Base-by-base conservation (phyloP, 139 green algal genomes). In the Ettlia oleoabundans region DNA sequence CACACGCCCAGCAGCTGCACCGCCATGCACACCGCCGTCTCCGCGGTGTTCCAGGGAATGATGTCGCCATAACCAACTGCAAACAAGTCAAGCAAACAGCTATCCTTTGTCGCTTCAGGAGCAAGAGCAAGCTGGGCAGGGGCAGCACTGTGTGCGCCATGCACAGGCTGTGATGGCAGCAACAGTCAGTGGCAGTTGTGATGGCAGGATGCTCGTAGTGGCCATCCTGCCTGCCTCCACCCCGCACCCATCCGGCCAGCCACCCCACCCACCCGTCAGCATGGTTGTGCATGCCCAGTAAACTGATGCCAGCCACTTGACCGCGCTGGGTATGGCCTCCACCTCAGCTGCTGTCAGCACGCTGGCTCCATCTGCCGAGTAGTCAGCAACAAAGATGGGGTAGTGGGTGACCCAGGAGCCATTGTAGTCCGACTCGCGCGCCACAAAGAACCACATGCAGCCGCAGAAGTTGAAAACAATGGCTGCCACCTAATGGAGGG, bases 1-100 rank as follows among this genome's bases (percentile, higher is more conserved):
- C 51, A 64, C 38, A 77, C 52, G 70, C 70, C 70, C 70, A 77
- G 42, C 42, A 77, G 42, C 70, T 77, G 42, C 70, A 77, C 70
- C 4, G 6, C 9, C 70, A 77, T 63, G 70, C 43, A 64, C 70
- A 77, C 70, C n/a, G 24, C 43, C 18, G 30, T 62, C 32, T 77
- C 70, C 30, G 35, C 26, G 18, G 42, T 32, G 43, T 24, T 43
- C 70, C 70, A 77, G 15, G 70, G 70, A 35, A 77, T 28, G 43
- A 77, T 77, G 70, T 77, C 70, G 30, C 70, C 70, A 9, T 77
- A 77, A 3, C 70, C 70, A 4, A 77, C 70, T 77, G 70, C 40
- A 3, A n/a, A 18, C n/a, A 5, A n/a, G n/a, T 24, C 37, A 28
- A 0, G 41, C 13, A 28, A 13, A 35, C 35, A 38, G 28, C n/a